A percentile compares a stretch with the other conserved stretches of the same genome.
Evolutionary conservation across 345 rosid species (phyloP).

Genomic region (Reutealis trisperma): DNA sequence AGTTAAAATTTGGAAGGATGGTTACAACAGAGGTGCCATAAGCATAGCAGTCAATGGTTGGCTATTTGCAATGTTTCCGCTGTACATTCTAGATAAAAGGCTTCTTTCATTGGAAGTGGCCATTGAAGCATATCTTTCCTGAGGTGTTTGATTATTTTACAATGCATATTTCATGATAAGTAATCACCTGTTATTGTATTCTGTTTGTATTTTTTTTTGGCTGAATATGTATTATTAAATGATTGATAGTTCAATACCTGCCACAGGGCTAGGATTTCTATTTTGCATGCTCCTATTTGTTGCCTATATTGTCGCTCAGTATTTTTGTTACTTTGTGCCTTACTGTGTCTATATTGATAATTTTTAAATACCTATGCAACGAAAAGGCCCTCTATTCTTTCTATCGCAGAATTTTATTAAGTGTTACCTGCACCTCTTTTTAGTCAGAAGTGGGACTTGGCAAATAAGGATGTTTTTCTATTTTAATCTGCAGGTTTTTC

Average conservation of each 20-base stretch:
- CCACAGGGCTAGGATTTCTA: not conserved
- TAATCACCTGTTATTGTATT: not conserved
- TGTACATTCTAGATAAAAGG: not conserved
- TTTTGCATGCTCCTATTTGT: not conserved
- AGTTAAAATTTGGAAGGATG: not conserved
- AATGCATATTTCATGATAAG: not conserved
- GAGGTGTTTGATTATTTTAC: not conserved
- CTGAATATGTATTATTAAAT: not conserved
- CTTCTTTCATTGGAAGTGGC: not conserved
- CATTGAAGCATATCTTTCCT: not conserved
- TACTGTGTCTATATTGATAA: not conserved
- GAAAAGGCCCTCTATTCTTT: not conserved
- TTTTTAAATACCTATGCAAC: not conserved
- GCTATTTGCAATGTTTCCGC: not conserved
- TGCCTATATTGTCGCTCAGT: too few relatives aligned
- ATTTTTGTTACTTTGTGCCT: not conserved
- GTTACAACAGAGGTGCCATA: not conserved
- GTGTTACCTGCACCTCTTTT: not conserved
- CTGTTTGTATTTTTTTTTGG: not conserved
- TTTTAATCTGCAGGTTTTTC: slow-evolving; percentile 47
- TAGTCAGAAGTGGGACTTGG: not conserved
- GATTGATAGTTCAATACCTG: not conserved
- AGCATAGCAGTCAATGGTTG: not conserved
- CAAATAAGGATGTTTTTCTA: not conserved
- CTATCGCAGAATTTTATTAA: not conserved